phyloP scores from a whole-genome alignment of 768 basidiomycete genomes.

The Rossbeevera mucosa region DNA sequence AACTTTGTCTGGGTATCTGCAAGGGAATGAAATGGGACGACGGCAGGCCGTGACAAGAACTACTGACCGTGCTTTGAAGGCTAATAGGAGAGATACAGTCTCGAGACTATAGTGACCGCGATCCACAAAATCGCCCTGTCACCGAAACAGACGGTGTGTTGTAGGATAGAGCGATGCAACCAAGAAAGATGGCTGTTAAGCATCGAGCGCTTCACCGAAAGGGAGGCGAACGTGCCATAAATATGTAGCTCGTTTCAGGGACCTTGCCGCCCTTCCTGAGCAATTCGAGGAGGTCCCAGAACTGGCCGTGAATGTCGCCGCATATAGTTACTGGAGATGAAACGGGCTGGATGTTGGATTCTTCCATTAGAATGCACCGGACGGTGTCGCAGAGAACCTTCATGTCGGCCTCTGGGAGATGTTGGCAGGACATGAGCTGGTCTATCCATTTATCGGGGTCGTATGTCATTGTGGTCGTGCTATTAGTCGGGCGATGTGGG shows the following conservation, averaged over 20 bases:
- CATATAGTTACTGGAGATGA: conserved; percentile 92
- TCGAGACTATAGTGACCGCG: conserved; percentile 94
- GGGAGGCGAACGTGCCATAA: conserved; percentile 77
- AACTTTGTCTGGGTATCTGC: conserved; percentile 88
- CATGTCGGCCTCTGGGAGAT: conserved; percentile 89
- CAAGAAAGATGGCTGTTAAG: conserved; percentile 22
- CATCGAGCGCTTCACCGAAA: conserved; percentile 19
- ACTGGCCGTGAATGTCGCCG: conserved; percentile 97
- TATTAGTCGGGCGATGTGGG: conserved; percentile 10
- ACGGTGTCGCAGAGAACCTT: conserved; percentile 90
- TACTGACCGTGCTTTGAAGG: conserved; percentile 79
- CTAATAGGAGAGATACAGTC: conserved; percentile 85
- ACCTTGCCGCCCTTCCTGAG: conserved; percentile 81
- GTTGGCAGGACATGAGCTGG: conserved; percentile 80
- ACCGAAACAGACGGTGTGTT: background rate
- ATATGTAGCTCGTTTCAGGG: conserved; percentile 89
- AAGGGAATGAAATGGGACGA: conserved; percentile 11
- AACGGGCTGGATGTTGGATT: conserved; percentile 96
- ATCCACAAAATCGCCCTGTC: conserved; percentile 95
- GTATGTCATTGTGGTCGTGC: conserved; percentile 29
- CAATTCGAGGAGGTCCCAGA: conserved; percentile 93
- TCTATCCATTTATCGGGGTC: conserved; percentile 81
- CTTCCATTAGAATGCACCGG: conserved; percentile 85
- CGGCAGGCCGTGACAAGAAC: background rate
- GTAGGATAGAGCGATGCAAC: background rate